Base-by-base conservation (phyloP, 306 rosid genomes). In the Pterocarpus santalinus region DNA sequence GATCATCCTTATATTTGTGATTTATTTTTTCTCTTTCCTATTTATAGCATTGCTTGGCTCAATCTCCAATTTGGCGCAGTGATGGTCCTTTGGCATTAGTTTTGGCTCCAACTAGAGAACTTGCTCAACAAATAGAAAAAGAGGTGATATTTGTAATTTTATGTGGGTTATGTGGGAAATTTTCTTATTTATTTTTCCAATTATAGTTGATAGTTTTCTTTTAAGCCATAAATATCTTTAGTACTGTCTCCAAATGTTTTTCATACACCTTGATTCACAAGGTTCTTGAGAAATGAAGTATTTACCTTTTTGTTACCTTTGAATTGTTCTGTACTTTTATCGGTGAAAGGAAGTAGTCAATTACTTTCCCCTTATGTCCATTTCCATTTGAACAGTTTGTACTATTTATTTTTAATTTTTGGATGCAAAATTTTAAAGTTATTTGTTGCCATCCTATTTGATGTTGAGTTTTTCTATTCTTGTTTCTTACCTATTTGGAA, bases 61-160 rank as follows among this genome's bases (percentile, higher is more conserved):
- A 91, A 82, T 47, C 92, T 83, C 88, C 93, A 8, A 73, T 90
- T 79, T 83, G 85, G 55, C 92, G 97, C 1, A 92, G 92, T 74
- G 94, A 91, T 87, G 96, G 97, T 66, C 94, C 97, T 68, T 43
- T 93, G 69, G 97, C 93, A 67, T 82, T 93, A 87, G 94, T 93
- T 64, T 69, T 93, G 85, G 97, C 97, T 75, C 97, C 97, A 56
- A 93, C 97, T 43, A 93, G 97, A 78, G 97, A 93, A 88, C 97
- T 93, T 46, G 97, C 97, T 52, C 97, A 93, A 73, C 97, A 93
- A 87, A 93, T 93, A 76, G 97, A 93, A 72, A 90, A 93, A 80
- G 97, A 93, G 94, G 97, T 93, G 80, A 68, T 63, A 49, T 46
- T n/a, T 58, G 46, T 81, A 62, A 12, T 22, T 51, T 77, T 80